Evolutionary conservation across 306 rosid species (phyloP).

Genomic region (Psophocarpus tetragonolobus): DNA sequence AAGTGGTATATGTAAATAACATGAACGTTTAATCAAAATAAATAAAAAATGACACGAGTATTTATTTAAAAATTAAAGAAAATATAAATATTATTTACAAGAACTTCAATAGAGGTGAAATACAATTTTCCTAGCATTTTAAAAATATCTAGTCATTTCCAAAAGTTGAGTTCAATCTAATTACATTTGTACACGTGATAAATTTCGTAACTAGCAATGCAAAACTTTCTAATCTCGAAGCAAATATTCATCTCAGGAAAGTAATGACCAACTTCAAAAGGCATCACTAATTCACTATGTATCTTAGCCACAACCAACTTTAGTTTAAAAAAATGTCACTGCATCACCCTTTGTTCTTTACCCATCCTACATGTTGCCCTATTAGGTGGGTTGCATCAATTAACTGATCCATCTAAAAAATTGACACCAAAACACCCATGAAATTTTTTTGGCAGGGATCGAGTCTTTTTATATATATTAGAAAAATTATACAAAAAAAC

Average conservation of each 20-base stretch:
- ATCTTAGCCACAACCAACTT: not conserved
- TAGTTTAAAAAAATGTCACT: not conserved
- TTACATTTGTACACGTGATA: not conserved
- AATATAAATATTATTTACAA: not conserved
- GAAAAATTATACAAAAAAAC: too few species aligned
- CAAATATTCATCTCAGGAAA: constrained; percentile 16
- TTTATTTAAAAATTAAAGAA: too few species aligned
- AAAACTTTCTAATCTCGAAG: not conserved
- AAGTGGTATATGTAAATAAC: too few species aligned
- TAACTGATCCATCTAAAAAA: constrained; percentile 2
- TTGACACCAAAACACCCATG: constrained; percentile 20
- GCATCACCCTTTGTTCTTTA: not conserved
- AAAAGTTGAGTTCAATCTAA: not conserved
- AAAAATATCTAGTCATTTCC: not conserved
- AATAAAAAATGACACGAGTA: too few species aligned
- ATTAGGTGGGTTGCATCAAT: constrained; percentile 29
- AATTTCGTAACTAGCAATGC: not conserved
- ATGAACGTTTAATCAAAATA: too few species aligned
- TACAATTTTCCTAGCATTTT: too few species aligned
- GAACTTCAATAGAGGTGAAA: too few species aligned
- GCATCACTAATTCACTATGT: not conserved
- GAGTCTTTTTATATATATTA: too few species aligned
- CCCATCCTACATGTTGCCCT: constrained; percentile 19
- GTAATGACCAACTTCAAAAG: constrained; percentile 17
- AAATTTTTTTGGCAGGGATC: not conserved